A percentile compares a stretch with the other conserved stretches of the same genome.
These are phyloP conservation scores for Paramyrothecium roridum DNA, from an alignment of 2,329 filamentous ascomycete species.

Conservation along the genomic window DNA sequence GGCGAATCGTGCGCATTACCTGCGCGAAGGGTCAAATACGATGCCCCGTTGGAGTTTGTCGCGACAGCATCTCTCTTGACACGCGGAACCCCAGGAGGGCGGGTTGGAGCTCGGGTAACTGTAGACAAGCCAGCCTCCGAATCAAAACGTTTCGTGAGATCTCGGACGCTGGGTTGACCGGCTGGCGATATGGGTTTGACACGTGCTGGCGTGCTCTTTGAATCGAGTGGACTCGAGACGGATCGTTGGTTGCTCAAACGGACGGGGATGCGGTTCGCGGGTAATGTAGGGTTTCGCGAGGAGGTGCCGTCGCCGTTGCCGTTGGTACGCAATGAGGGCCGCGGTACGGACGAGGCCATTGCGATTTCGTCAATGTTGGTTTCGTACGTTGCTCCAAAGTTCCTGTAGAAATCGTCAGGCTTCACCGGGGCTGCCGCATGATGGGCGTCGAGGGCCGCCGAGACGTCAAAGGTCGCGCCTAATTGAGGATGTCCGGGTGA, in stretches of 20 bases:
- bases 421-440: conserved; percentile 41
- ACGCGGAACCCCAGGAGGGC: conserved; percentile 28
- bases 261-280: conserved; percentile 34
- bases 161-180: conserved; percentile 69
- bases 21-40: conserved; percentile 39
- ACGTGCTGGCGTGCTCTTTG: conserved; percentile 27
- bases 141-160: conserved; percentile 77
- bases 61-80: conserved; percentile 28
- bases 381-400: conserved; percentile 37
- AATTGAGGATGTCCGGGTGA: conserved; percentile 9
- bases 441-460: conserved; percentile 29
- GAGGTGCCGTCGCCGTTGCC: conserved; percentile 48
- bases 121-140: conserved; percentile 43
- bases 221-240: conserved; percentile 53
- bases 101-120: conserved; percentile 30
- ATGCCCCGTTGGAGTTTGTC: conserved; percentile 30
- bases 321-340: conserved; percentile 45
- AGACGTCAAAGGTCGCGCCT: conserved; percentile 15
- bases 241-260: conserved; percentile 46
- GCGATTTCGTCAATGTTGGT: conserved; percentile 30
- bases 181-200: conserved; percentile 28
- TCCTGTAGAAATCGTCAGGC: conserved; percentile 55
- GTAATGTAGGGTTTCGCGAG: conserved; percentile 42
- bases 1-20: conserved; percentile 15
- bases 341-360: conserved; percentile 37